Base-by-base conservation (phyloP, 192 early-diverging fungal genomes). In the Mortierella hygrophila region DNA sequence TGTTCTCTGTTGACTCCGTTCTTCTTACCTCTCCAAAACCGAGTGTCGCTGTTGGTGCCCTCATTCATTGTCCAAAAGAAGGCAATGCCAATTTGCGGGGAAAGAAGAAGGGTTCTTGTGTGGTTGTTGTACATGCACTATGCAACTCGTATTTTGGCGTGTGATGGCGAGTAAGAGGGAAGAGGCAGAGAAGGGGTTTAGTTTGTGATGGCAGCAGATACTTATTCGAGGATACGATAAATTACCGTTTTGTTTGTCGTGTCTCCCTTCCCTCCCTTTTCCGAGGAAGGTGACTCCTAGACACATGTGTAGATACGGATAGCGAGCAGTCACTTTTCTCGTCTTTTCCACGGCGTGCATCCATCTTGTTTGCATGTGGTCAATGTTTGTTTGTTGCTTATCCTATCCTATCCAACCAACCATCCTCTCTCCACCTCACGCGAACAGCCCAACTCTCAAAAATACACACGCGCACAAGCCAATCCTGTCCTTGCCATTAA, bases 241-340 rank as follows among this genome's bases (percentile, higher is more conserved):
- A 26, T 60, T 68, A 20, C 52, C 37, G 32, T 42, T 55, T 70
- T 70, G 37, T 49, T 41, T 70, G 23, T 37, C 68, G 49, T 52
- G 49, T 52, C 68, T 16, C 38, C 13, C 44, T 46, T 46, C 44
- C 44, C 44, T 46, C 44, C 44, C 44, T 68, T n/a, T 21, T 68
- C 49, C 32, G 26, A 68, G 23, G 5, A 42, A 8, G 26, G 49
- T 65, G 41, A 63, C 71, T 63, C 74, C n/a, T 49, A 82, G 75
- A 83, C 82, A 83, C 70, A 70, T 78, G 82, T 78, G 55, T 83
- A 77, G 82, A 83, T 83, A 83, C 73, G 49, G 9, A 71, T 44
- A 40, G 15, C 21, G 20, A 37, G 40, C 37, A 41, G 38, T 71
- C 70, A 71, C 70, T n/a, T 13, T 68, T 10, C 18, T 42, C 15